Evolutionary conservation across 306 rosid genomes (phyloP).

Genomic region (Glycine soja): DNA sequence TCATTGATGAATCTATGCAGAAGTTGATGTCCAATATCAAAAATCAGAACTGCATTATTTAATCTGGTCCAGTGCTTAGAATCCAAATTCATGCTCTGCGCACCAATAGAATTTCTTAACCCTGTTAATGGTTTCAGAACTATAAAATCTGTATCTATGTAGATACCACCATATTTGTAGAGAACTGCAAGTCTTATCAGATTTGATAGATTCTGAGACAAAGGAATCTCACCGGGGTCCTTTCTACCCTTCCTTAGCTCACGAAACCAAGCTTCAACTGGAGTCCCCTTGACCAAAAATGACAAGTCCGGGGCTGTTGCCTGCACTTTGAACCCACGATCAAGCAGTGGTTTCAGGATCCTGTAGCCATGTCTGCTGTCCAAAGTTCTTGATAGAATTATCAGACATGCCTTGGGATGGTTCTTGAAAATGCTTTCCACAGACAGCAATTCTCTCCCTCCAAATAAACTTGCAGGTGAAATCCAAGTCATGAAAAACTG

Average conservation of each 20-base stretch:
- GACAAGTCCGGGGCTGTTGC: conserved; percentile 74
- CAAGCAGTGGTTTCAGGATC: conserved; percentile 64
- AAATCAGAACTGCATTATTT: conserved; percentile 75
- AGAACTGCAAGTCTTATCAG: conserved; percentile 66
- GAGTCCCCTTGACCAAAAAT: conserved; percentile 64
- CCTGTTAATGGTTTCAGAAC: conserved; percentile 57
- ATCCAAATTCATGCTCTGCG: conserved; percentile 58
- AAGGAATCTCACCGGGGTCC: conserved; percentile 78
- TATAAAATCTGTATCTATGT: conserved; percentile 70
- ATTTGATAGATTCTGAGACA: conserved; percentile 74
- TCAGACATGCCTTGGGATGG: conserved; percentile 68
- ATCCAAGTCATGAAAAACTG: conserved; percentile 80
- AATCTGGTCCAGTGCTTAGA: conserved; percentile 64
- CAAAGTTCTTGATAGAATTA: conserved; percentile 69
- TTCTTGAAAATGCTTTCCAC: conserved; percentile 64
- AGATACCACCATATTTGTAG: conserved; percentile 74
- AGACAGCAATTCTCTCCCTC: conserved; percentile 60
- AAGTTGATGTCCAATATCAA: conserved; percentile 70
- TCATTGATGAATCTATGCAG: conserved; percentile 64
- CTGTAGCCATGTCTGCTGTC: conserved; percentile 59
- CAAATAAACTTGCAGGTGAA: conserved; percentile 52
- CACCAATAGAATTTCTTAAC: conserved; percentile 69
- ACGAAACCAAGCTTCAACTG: conserved; percentile 69
- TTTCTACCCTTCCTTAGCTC: conserved; percentile 61
- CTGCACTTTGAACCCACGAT: conserved; percentile 59